Percentiles rank a stretch among this genome's conserved stretches.
Conservation (phyloP, 805 yeast genomes). For the Hanseniaspora clermontiae region DNA sequence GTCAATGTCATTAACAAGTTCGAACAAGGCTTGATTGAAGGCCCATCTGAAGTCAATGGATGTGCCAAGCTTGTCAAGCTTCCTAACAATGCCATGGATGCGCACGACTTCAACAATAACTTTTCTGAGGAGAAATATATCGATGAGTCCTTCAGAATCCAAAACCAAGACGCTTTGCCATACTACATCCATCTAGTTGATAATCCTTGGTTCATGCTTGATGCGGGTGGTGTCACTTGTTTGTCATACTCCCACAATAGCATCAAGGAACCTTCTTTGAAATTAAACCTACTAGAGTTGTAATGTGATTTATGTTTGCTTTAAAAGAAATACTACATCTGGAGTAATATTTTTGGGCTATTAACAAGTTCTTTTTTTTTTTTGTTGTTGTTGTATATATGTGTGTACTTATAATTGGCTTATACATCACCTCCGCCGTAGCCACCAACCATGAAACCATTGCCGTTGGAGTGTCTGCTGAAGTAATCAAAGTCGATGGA, state of each 20-base stretch:
- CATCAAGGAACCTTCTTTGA: conserved; percentile 76
- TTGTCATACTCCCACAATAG: conserved; percentile 77
- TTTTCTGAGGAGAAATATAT: conserved; percentile 22
- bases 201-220: conserved; percentile 74
- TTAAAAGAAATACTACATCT: too few species aligned
- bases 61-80: conserved; percentile 9
- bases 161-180: conserved; percentile 25
- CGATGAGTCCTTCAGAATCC: conserved; percentile 25
- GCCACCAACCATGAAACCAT: conserved; percentile 28
- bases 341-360: not conserved
- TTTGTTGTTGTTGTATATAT: not conserved
- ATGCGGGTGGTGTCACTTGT: conserved; percentile 93
- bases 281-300: conserved; percentile 40
- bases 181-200: conserved; percentile 27
- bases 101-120: conserved; percentile 14
- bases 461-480: conserved; percentile 70
- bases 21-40: conserved; percentile 5
- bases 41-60: not conserved
- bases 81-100: not conserved
- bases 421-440: conserved; percentile 10
- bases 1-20: conserved; percentile 1
- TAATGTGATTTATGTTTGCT: not conserved
- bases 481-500: conserved; percentile 93
- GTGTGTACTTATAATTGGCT: not conserved
- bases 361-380: not conserved